Evolutionary conservation across 1,284 basidiomycete genomes (phyloP).

Genomic region (Lentinus polychrous): DNA sequence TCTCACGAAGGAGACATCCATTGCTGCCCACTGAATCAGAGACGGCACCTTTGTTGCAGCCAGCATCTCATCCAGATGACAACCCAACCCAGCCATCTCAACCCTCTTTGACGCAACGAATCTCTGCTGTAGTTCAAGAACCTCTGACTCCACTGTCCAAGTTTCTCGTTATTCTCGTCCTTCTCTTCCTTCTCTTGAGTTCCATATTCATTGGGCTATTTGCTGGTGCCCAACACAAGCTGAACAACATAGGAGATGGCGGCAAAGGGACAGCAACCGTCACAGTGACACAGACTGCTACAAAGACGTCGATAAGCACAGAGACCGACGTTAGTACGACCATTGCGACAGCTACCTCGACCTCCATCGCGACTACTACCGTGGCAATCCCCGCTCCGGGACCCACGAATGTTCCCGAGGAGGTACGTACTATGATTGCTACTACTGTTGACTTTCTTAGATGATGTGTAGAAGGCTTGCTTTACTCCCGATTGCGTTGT

Average conservation of each 20-base stretch:
- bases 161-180: conserved; percentile 67
- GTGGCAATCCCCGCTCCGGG: conserved; percentile 22
- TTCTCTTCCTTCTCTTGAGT: conserved; percentile 76
- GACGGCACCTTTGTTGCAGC: conserved; percentile 25
- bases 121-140: conserved; percentile 57
- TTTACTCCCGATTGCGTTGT: conserved; percentile 77
- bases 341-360: conserved; percentile 20
- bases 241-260: conserved; percentile 40
- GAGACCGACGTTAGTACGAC: conserved; percentile 19
- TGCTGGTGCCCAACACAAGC: conserved; percentile 76
- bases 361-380: conserved; percentile 24
- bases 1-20: not conserved
- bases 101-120: conserved; percentile 40
- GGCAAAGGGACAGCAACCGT: conserved; percentile 24
- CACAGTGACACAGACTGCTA: conserved; percentile 24
- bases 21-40: conserved; percentile 16
- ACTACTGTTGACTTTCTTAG: conserved; percentile 1
- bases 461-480: conserved; percentile 51
- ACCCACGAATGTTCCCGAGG: conserved; percentile 42
- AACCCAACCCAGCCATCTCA: conserved; percentile 14
- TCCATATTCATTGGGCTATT: conserved; percentile 91
- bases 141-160: conserved; percentile 83
- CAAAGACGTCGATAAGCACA: conserved; percentile 6
- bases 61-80: conserved; percentile 23
- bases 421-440: conserved; percentile 28